Conservation (phyloP, 1,284 basidiomycete genomes). For the Porogramme epimiltina region DNA sequence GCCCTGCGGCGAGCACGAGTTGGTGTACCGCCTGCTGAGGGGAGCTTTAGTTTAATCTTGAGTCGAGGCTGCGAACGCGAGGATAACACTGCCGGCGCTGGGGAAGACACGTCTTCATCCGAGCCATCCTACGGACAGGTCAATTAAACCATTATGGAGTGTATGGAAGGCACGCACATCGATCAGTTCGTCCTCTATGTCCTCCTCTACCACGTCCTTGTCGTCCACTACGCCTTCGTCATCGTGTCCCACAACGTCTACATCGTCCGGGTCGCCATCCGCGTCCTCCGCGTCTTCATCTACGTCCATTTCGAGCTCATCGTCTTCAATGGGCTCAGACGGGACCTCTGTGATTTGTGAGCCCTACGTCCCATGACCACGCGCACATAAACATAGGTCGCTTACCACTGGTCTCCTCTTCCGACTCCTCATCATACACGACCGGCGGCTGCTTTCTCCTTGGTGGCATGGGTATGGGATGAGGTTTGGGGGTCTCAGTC, state of each 20-base stretch:
- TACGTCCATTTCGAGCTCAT: slow-evolving; percentile 29
- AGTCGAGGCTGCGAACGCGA: slow-evolving; percentile 35
- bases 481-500: too few species aligned
- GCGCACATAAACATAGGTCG: not conserved
- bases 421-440: slow-evolving; percentile 25
- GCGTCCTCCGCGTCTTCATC: slow-evolving; percentile 36
- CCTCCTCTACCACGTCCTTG: slow-evolving; percentile 34
- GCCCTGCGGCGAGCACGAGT: slow-evolving; percentile 33
- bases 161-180: slow-evolving; percentile 23
- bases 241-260: slow-evolving; percentile 34
- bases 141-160: not conserved
- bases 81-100: slow-evolving; percentile 14
- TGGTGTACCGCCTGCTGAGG: slow-evolving; percentile 39
- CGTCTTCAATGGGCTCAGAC: slow-evolving; percentile 24
- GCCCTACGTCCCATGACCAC: too few species aligned
- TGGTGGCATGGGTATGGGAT: slow-evolving; percentile 13
- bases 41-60: slow-evolving; percentile 68
- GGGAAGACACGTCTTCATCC: slow-evolving; percentile 39
- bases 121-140: slow-evolving; percentile 23
- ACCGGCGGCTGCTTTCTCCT: slow-evolving; percentile 6
- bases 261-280: slow-evolving; percentile 23
- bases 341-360: slow-evolving; percentile 17
- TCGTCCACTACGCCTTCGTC: slow-evolving; percentile 34
- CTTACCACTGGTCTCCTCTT: slow-evolving; percentile 26
- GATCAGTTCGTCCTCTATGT: slow-evolving; percentile 36